phyloP scores from a whole-genome alignment of 306 rosid genomes.

The Arachis hypogaea region DNA sequence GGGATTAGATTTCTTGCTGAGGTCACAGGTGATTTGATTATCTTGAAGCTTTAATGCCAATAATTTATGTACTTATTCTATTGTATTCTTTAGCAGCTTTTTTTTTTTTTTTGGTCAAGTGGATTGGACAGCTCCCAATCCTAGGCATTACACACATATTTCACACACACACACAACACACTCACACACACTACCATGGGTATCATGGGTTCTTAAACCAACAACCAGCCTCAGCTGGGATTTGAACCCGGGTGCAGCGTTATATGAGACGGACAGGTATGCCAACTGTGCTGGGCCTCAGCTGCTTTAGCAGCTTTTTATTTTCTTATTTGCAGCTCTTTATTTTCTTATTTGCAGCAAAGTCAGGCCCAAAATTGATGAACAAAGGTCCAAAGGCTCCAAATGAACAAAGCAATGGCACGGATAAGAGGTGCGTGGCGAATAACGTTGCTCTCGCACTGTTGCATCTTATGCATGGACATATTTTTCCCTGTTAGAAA shows the following conservation, averaged over 20 bases:
- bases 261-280: no score
- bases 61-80: conserved; percentile 18
- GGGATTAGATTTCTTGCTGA: conserved; percentile 88
- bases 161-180: no score
- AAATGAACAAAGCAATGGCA: conserved; percentile 42
- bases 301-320: conserved; percentile 29
- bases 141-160: no score
- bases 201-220: no score
- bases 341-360: conserved; percentile 52
- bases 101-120: neutral
- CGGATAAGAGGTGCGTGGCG: conserved; percentile 63
- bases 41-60: conserved; percentile 19
- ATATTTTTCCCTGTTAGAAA: neutral
- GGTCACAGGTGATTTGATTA: conserved; percentile 64
- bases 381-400: conserved; percentile 45
- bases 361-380: conserved; percentile 34
- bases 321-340: conserved; percentile 51
- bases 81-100: conserved; percentile 38
- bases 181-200: no score
- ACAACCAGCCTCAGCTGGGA: no score
- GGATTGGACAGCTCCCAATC: no score
- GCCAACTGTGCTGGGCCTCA: no score
- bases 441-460: neutral
- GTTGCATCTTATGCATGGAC: conserved; percentile 22
- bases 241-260: no score